A percentile compares a stretch with the other conserved stretches of the same genome.
Conservation (phyloP, 192 early-diverging fungal genomes). For the Coemansia furcata region DNA sequence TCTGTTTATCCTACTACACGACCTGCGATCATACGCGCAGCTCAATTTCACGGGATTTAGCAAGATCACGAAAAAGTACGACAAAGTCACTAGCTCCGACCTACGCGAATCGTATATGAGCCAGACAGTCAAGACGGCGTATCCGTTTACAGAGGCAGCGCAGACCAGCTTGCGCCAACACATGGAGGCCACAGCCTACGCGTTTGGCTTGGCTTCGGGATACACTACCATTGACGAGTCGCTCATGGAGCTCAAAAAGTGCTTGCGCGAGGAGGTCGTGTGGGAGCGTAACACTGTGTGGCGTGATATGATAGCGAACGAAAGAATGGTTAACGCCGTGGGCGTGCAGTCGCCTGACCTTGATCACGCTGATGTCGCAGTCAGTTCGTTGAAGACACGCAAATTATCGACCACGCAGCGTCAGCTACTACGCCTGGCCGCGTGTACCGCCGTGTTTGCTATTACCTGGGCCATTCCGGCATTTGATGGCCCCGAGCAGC, state of each 20-base stretch:
- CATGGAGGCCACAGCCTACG: constrained; percentile 51
- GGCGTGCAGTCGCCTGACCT: constrained; percentile 58
- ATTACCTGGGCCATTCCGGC: constrained; percentile 57
- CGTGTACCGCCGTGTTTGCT: constrained; percentile 62
- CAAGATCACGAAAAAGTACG: constrained; percentile 97
- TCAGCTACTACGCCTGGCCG: constrained; percentile 48
- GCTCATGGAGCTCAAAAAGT: constrained; percentile 68
- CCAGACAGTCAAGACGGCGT: constrained; percentile 59
- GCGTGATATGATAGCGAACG: constrained; percentile 94
- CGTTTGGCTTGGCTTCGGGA: constrained; percentile 29
- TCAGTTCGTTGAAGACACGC: constrained; percentile 51
- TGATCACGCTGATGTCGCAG: constrained; percentile 6
- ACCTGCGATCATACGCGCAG: constrained; percentile 83
- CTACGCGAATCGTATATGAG: constrained; percentile 73
- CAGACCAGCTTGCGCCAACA: constrained; percentile 61
- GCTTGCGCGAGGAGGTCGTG: constrained; percentile 86
- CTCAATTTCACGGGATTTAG: constrained; percentile 90
- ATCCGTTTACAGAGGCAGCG: constrained; percentile 68
- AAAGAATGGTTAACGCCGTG: constrained; percentile 74
- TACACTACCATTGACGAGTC: constrained; percentile 59
- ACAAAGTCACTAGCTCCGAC: constrained; percentile 82
- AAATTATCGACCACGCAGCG: constrained; percentile 52
- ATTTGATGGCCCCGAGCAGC: constrained; percentile 74
- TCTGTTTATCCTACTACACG: constrained; percentile 79
- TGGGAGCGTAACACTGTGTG: constrained; percentile 98